These are phyloP conservation scores for Thalassiosira oceanica DNA, from an alignment of 352 stramenopile genomes.

Conservation along the genomic window DNA sequence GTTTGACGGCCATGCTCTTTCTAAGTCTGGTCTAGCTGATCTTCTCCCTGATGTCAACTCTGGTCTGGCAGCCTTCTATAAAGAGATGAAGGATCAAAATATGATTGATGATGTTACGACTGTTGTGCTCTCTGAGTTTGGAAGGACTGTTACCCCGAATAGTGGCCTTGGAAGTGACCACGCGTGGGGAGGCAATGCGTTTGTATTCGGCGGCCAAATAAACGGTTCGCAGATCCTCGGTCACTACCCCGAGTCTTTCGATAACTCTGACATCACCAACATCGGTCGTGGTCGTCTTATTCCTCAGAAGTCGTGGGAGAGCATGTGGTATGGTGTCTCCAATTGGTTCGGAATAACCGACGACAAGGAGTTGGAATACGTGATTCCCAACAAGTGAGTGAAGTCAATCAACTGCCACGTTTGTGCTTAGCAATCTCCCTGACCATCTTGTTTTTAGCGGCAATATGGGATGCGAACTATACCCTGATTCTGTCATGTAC, in stretches of 20 bases:
- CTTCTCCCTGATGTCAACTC: slow-evolving; percentile 31
- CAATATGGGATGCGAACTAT: slow-evolving; percentile 31
- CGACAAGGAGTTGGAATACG: slow-evolving; percentile 36
- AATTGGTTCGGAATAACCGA: slow-evolving; percentile 54
- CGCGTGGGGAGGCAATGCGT: slow-evolving; percentile 46
- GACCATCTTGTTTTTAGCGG: background rate
- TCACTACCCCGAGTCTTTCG: slow-evolving; percentile 41
- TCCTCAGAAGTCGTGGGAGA: slow-evolving; percentile 22
- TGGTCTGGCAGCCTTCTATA: slow-evolving; percentile 37
- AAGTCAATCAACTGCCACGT: background rate
- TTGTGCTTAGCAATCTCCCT: background rate
- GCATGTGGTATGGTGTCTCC: slow-evolving; percentile 36
- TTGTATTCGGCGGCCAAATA: slow-evolving; percentile 46
- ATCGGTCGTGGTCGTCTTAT: slow-evolving; percentile 23
- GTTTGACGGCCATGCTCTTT: slow-evolving; percentile 16
- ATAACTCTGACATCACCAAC: slow-evolving; percentile 15
- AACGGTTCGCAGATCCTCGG: slow-evolving; percentile 49
- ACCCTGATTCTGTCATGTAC: slow-evolving; percentile 32
- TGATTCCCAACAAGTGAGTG: slow-evolving; percentile 47
- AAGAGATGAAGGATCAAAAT: slow-evolving; percentile 50
- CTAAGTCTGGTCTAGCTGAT: slow-evolving; percentile 6
- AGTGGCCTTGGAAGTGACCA: slow-evolving; percentile 43
- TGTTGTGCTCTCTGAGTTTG: slow-evolving; percentile 58
- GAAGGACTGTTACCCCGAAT: slow-evolving; percentile 26
- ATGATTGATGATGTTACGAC: slow-evolving; percentile 46